Base-by-base conservation (phyloP, 257 asterid species). In the Nicotiana paniculata region DNA sequence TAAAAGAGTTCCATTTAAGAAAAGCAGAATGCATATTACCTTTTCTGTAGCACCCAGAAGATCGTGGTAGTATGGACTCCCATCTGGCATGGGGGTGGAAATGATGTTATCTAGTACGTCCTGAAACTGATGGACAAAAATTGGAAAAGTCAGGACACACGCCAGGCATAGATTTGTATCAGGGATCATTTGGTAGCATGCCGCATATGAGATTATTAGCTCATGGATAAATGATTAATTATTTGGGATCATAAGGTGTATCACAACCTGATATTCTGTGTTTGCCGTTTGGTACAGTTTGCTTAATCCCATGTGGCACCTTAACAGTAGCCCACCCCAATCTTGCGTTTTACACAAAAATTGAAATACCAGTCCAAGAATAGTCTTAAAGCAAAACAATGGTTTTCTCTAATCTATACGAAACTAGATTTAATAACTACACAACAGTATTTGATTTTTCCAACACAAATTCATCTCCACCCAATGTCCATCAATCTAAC, bases 61-160 rank as follows among this genome's bases (percentile, higher is more conserved):
- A 82, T 90, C 76, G 57, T 67, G 87, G 85, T 90, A 93, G 84
- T 89, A 90, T 63, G 91, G 92, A 87, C 89, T 89, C 82, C 90
- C 95, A 69, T 95, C 97, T 24, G 98, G 95, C 94, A 89, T 89
- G 4, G 90, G 82, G 51, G 92, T 84, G 84, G 85, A 84, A 82
- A 83, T 63, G 83, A 90, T 83, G 83, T 92, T 84, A 82, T 85
- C 90, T 26, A 39, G 67, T 75, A 85, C 82, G 77, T 59, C 93
- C 90, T 91, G 86, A 78, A 82, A 86, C 86, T 90, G 89, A 85
- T 81, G 26, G 62, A 26, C 43, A 26, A 80, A 55, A n/a, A 51
- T 48, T 51, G 79, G 79, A 26, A 74, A 74, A 46, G 28, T 82
- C 24, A 43, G 68, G 54, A 69, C 26, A 62, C 74, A 13, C 18